Base-by-base conservation (phyloP, 2,329 filamentous ascomycete species). In the Rhinocladiella mackenziei region DNA sequence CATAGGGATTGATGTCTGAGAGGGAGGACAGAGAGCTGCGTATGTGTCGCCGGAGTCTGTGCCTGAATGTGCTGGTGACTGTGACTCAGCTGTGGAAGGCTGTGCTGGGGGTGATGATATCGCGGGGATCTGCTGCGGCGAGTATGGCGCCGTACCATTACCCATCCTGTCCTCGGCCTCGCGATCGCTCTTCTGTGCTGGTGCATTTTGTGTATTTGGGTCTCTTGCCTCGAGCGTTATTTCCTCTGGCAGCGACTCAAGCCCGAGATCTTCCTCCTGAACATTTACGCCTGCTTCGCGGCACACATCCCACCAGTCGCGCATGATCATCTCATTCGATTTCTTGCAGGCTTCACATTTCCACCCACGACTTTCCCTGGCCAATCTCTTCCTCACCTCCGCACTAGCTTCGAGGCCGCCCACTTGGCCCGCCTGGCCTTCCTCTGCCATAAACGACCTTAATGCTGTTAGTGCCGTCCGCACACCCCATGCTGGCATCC, bases 401-500 rank as follows among this genome's bases (percentile, higher is more conserved):
- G 83, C 81, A 18, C 71, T 78, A 3, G 83, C 83, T 54, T 96
- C 89, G 58, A 97, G 73, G 0, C 92, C 92, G 9, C 92, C 92
- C 1, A 98, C 72, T 70, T 97, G 92, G 1, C 92, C 92, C 56
- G 78, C 80, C 6, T 86, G 81, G 13, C 56, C 56, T 56, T 91
- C 86, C 2, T 84, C 89, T 63, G 94, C 89, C 89, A 98, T 97
- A 65, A 96, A 96, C 56, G 80, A 84, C 42, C 92, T 72, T 36
- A 97, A 79, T 4, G 80, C 81, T 3, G 80, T 73, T 44, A 98
- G 70, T 11, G 92, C 91, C 3, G 92, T 97, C 48, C 92, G 77
- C 7, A 98, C 84, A 0, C 92, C 92, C 92, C 92, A 98, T 1
- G 92, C 92, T 0, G 92, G 92, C 74, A 96, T 91, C 92, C 92